Evolutionary conservation across 2,329 filamentous ascomycete genomes (phyloP).

Genomic region (Tolypocladium ovalisporum): DNA sequence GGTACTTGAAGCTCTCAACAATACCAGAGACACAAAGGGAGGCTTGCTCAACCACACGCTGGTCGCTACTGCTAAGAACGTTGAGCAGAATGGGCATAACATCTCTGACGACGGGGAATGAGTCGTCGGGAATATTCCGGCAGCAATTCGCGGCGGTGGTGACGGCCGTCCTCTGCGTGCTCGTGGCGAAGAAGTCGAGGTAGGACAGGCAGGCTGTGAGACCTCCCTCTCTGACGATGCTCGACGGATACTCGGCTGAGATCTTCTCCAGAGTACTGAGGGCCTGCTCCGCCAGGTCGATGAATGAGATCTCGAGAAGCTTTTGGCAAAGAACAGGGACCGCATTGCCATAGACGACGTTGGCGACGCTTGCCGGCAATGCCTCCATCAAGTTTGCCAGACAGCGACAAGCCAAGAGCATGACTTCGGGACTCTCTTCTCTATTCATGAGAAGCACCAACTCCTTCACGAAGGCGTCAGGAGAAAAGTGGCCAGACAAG

Average conservation of each 20-base stretch:
- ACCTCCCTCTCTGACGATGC: constrained; percentile 91
- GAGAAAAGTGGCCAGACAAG: constrained; percentile 85
- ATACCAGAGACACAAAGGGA: constrained; percentile 92
- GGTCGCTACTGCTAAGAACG: constrained; percentile 84
- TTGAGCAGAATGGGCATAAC: constrained; percentile 94
- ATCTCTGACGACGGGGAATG: constrained; percentile 80
- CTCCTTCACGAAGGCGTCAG: constrained; percentile 92
- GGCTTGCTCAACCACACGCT: constrained; percentile 92
- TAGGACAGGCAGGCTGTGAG: constrained; percentile 92
- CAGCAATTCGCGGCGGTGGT: constrained; percentile 98
- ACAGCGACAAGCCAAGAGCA: constrained; percentile 91
- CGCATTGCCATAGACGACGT: constrained; percentile 94
- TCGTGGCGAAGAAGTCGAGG: constrained; percentile 94
- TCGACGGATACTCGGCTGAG: constrained; percentile 86
- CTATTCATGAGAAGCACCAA: constrained; percentile 87
- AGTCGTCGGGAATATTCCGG: constrained; percentile 89
- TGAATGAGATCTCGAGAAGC: constrained; percentile 89
- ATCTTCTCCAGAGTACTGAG: constrained; percentile 96
- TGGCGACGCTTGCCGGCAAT: constrained; percentile 80
- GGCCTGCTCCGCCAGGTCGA: constrained; percentile 93
- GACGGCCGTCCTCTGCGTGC: constrained; percentile 91
- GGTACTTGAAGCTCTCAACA: constrained; percentile 91
- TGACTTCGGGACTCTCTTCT: constrained; percentile 91
- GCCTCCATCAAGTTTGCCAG: constrained; percentile 98
- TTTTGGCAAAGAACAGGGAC: constrained; percentile 93